Base-by-base conservation (phyloP, 2,329 filamentous ascomycete species). In the Epicoccum nigrum region DNA sequence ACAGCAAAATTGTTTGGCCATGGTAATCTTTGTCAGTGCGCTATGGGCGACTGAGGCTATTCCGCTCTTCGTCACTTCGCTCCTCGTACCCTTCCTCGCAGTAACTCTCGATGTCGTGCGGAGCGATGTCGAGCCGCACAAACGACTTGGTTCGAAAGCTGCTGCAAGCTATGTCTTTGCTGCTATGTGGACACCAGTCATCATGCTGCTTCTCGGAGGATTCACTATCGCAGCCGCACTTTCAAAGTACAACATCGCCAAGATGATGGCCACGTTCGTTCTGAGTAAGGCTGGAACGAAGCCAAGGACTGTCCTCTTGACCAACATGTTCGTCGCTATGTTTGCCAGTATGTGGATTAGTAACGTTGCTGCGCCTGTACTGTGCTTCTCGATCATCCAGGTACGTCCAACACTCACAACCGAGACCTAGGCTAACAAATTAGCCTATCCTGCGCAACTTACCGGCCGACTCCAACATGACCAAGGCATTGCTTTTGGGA, bases 301-400 rank as follows among this genome's bases (percentile, higher is more conserved):
- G 64, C 94, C 94, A 8, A 83, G 87, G 47, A 93, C 90, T 2
- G 94, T 99, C 3, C 81, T 99, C 4, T 76, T 99, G n/a, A 94
- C 93, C 45, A 97, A 93, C 76, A 99, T 99, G 94, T 92, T 97
- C 64, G 94, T 99, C 33, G 92, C 93, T 47, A 95, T 94, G 68
- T 95, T 99, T 72, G 88, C 95, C 7, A 97, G 92, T 64, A 99
- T 99, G 94, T 91, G 96, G 81, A 97, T 99, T 68, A 96, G 92
- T 76, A 99, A 99, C 63, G 95, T 99, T 21, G 94, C 94, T 1
- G 93, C 95, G 1, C 94, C 94, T 0, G 94, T 99, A 8, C 82
- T 99, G 30, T 99, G 94, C 79, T 97, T 95, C 74, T 96, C 92
- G 16, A 97, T 99, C 66, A 96, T 99, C 54, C 92, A 96, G 82